Conservation (phyloP, 2,329 filamentous ascomycete species). For the Ophiocordyceps robertsii region DNA sequence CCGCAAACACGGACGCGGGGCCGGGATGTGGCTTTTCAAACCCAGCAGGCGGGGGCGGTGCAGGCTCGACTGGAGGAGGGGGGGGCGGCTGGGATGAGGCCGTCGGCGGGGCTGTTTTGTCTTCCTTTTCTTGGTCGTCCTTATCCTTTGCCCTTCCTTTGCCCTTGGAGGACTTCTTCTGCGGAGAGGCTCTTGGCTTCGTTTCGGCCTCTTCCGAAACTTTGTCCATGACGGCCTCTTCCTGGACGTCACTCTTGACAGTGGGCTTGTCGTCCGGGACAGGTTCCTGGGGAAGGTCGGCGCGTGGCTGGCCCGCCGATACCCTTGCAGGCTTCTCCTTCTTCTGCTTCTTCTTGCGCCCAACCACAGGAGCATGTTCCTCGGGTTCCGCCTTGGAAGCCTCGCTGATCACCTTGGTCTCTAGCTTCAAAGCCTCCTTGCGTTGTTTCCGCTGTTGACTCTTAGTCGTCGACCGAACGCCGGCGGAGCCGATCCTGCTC, state of each 20-base stretch:
- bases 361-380: constrained; percentile 58
- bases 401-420: constrained; percentile 40
- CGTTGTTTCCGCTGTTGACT: constrained; percentile 67
- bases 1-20: constrained; percentile 20
- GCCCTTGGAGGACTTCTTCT: constrained; percentile 17
- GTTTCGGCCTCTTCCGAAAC: constrained; percentile 6
- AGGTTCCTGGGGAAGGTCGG: constrained; percentile 4
- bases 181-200: constrained; percentile 14
- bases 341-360: constrained; percentile 76
- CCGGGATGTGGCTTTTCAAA: constrained; percentile 17
- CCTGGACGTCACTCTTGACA: not conserved
- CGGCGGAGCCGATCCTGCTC: constrained; percentile 51
- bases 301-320: constrained; percentile 3
- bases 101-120: not conserved
- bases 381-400: constrained; percentile 36
- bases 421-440: constrained; percentile 53
- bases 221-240: constrained; percentile 2
- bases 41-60: constrained; percentile 6
- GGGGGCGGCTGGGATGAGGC: constrained; percentile 5
- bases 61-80: constrained; percentile 6
- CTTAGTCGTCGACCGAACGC: constrained; percentile 58
- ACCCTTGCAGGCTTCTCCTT: constrained; percentile 43
- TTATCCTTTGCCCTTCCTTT: constrained; percentile 14
- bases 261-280: not conserved
- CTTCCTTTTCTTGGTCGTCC: constrained; percentile 1